These are phyloP conservation scores for Wakefieldia striispora DNA, from an alignment of 768 basidiomycete genomes.

Conservation along the genomic window DNA sequence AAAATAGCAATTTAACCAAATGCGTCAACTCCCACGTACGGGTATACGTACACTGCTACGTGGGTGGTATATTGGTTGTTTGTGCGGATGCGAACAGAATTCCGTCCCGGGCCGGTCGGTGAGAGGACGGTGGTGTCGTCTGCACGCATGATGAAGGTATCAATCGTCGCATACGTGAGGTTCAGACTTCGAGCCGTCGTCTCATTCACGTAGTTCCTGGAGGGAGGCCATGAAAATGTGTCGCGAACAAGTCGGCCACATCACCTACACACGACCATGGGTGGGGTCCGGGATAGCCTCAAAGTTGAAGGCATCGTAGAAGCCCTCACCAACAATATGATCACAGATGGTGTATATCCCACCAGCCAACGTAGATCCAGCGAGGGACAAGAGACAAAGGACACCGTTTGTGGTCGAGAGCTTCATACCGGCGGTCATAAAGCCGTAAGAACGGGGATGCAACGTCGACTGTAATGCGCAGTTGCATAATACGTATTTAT, in stretches of 20 bases:
- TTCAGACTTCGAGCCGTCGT: conserved; percentile 26
- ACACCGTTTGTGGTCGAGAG: neutral
- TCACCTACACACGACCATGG: conserved; percentile 34
- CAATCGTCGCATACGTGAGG: conserved; percentile 25
- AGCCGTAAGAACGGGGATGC: neutral
- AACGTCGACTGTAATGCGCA: no score
- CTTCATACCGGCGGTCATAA: conserved; percentile 14
- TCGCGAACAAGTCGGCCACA: neutral
- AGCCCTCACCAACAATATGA: conserved; percentile 27
- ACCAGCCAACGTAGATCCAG: conserved; percentile 17
- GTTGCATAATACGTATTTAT: conserved; percentile 5
- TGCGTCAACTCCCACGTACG: neutral
- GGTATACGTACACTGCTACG: conserved; percentile 30
- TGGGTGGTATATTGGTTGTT: conserved; percentile 33
- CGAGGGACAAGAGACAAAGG: conserved; percentile 15
- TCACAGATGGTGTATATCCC: conserved; percentile 28
- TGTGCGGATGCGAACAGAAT: conserved; percentile 36
- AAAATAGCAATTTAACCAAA: neutral
- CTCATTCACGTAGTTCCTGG: conserved; percentile 35
- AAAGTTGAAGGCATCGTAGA: conserved; percentile 32
- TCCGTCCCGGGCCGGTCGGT: conserved; percentile 30
- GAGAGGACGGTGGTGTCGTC: conserved; percentile 33
- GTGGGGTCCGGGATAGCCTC: conserved; percentile 38
- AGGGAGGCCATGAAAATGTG: neutral
- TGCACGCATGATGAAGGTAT: conserved; percentile 37